Conservation (phyloP, 257 asterid species). For the Capsicum rhomboideum region DNA sequence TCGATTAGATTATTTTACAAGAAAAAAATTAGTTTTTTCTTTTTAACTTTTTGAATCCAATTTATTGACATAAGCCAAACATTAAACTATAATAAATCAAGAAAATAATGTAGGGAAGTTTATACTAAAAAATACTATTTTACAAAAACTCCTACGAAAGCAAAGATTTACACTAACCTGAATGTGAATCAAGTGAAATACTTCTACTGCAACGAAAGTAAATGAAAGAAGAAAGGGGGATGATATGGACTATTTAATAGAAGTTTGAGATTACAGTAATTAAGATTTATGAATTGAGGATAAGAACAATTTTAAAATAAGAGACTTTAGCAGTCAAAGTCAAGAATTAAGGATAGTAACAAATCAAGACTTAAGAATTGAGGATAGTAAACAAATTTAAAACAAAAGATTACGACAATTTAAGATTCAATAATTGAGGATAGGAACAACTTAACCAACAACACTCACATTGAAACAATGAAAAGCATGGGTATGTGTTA, state of each 20-base stretch:
- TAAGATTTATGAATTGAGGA: neutral
- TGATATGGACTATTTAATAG: too few species aligned
- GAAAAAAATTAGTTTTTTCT: neutral
- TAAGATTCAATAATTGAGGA: too few species aligned
- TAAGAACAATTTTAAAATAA: neutral
- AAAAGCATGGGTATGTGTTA: too few species aligned
- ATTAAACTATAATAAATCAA: neutral
- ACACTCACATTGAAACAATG: too few species aligned
- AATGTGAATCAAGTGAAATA: neutral
- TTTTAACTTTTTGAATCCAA: neutral
- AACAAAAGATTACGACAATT: too few species aligned
- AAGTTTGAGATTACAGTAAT: neutral
- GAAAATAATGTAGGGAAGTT: neutral
- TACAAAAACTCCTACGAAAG: neutral
- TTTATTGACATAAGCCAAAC: neutral
- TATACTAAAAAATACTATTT: neutral
- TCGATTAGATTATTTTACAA: neutral
- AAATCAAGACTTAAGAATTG: too few species aligned
- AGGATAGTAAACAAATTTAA: too few species aligned
- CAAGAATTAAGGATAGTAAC: neutral
- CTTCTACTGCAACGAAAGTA: neutral
- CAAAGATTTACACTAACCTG: neutral
- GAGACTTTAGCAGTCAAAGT: too few species aligned
- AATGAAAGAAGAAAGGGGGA: too few species aligned
- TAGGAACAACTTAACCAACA: too few species aligned